Conservation (phyloP, 768 basidiomycete genomes). For the Leccinum ochraceum region DNA sequence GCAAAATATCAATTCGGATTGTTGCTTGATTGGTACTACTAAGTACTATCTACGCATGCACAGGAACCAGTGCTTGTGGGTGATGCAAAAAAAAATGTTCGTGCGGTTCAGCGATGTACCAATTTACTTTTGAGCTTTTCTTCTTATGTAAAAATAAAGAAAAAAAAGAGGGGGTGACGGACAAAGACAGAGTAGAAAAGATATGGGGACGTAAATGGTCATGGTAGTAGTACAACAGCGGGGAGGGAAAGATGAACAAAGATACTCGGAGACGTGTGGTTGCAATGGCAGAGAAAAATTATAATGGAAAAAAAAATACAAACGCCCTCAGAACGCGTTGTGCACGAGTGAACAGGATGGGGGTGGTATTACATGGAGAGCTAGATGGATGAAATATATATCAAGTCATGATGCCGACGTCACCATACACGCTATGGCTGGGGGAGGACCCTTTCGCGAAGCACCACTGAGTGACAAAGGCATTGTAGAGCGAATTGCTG, state of each 20-base stretch:
- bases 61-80: no score
- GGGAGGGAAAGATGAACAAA: background rate
- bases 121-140: no score
- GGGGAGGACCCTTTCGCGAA: constrained; percentile 51
- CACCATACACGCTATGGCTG: constrained; percentile 13
- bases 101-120: no score
- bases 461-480: constrained; percentile 68
- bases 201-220: background rate
- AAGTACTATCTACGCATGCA: no score
- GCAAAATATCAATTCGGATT: background rate
- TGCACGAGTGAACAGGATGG: background rate
- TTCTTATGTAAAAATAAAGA: no score
- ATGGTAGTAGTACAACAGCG: background rate
- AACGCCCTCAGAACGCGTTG: background rate
- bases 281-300: background rate
- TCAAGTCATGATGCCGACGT: constrained; percentile 24
- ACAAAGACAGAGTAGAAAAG: background rate
- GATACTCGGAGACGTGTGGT: background rate
- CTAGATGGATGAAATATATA: background rate
- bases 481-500: constrained; percentile 49
- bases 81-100: background rate
- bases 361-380: background rate
- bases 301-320: constrained; percentile 1
- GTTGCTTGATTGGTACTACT: background rate
- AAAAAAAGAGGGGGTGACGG: no score